Evolutionary conservation across 129 eudicot species (phyloP).

Genomic region (Flaveria brownii): DNA sequence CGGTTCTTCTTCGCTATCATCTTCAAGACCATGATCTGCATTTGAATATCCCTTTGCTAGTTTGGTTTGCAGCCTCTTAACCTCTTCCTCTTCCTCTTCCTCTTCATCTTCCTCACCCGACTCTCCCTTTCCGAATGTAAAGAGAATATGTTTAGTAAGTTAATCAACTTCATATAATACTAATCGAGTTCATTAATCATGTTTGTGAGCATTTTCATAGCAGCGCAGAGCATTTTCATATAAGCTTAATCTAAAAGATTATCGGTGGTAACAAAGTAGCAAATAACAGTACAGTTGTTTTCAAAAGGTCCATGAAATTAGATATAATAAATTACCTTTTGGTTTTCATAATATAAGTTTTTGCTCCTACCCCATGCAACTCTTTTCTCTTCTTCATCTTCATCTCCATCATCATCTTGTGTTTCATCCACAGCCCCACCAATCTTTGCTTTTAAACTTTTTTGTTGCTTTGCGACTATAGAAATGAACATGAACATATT

Average conservation of each 20-base stretch:
- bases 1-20: slow-evolving; percentile 67
- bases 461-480: slow-evolving; percentile 63
- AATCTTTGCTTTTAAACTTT: slow-evolving; percentile 50
- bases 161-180: slow-evolving; percentile 12
- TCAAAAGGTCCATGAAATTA: slow-evolving; percentile 3
- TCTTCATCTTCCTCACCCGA: slow-evolving; percentile 80
- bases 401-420: slow-evolving; percentile 69
- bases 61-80: slow-evolving; percentile 58
- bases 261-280: background rate
- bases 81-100: slow-evolving; percentile 82
- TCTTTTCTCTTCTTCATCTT: slow-evolving; percentile 58
- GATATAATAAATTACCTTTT: background rate
- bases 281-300: background rate
- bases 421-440: slow-evolving; percentile 76
- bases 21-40: slow-evolving; percentile 76
- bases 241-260: slow-evolving; percentile 6
- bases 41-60: slow-evolving; percentile 46
- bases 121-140: slow-evolving; percentile 40
- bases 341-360: slow-evolving; percentile 42
- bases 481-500: background rate
- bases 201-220: background rate
- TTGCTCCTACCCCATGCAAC: slow-evolving; percentile 58
- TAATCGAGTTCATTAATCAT: slow-evolving; percentile 13
- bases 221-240: background rate
- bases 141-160: background rate